phyloP scores from a whole-genome alignment of 805 yeast genomes.

The Wickerhamiella nectarea region DNA sequence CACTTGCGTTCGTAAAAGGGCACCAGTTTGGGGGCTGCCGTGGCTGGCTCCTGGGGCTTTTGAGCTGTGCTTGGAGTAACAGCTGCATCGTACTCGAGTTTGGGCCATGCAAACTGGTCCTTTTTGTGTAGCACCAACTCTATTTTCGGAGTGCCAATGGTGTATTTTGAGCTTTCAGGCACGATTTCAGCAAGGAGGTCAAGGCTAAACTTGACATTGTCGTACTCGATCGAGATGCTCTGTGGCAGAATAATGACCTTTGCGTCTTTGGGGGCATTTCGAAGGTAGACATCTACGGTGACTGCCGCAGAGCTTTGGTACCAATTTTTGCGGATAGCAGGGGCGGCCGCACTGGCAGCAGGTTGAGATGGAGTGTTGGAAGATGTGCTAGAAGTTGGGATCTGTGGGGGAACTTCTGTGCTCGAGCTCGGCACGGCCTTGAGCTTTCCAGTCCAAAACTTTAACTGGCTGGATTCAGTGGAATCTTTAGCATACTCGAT shows the following conservation, averaged over 20 bases:
- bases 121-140: conserved; percentile 51
- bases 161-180: conserved; percentile 32
- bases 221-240: conserved; percentile 8
- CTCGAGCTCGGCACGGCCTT: background rate
- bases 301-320: conserved; percentile 50
- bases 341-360: background rate
- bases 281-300: conserved; percentile 58
- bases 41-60: conserved; percentile 29
- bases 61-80: conserved; percentile 35
- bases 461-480: conserved; percentile 13
- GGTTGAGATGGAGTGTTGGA: background rate
- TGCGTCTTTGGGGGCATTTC: conserved; percentile 42
- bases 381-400: background rate
- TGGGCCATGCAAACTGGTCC: conserved; percentile 43
- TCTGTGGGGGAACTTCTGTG: no score
- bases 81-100: conserved; percentile 52
- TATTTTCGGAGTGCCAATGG: conserved; percentile 56
- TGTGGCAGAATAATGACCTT: conserved; percentile 28
- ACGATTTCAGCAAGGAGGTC: conserved; percentile 39
- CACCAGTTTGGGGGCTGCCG: conserved; percentile 25
- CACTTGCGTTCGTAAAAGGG: conserved; percentile 44
- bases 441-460: conserved; percentile 17
- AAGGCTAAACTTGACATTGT: conserved; percentile 38
- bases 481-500: conserved; percentile 18
- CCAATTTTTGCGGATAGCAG: conserved; percentile 36